Conservation (phyloP, 345 rosid genomes). For the Salix exigua region DNA sequence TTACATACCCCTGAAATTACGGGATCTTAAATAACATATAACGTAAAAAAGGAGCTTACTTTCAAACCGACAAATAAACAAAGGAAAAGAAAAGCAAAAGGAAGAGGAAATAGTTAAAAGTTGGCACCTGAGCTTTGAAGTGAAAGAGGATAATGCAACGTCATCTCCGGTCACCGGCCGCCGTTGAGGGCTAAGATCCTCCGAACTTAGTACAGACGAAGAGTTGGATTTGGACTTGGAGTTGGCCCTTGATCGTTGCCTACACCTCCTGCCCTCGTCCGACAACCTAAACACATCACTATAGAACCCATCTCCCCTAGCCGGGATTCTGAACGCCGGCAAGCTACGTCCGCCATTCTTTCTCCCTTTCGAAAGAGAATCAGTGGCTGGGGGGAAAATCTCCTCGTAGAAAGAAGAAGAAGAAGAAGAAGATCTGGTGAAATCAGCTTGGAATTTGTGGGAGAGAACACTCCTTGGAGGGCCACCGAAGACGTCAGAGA, state of each 20-base stretch:
- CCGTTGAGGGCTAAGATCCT: slow-evolving; percentile 71
- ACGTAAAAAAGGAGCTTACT: neutral
- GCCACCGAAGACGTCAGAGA: slow-evolving; percentile 89
- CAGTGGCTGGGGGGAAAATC: slow-evolving; percentile 49
- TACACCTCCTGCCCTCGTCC: slow-evolving; percentile 34
- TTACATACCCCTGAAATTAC: neutral
- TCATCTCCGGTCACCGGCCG: slow-evolving; percentile 53
- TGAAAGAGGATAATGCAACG: slow-evolving; percentile 60
- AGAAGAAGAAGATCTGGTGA: slow-evolving; percentile 27
- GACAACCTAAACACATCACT: slow-evolving; percentile 56
- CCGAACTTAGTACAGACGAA: slow-evolving; percentile 73
- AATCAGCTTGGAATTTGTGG: slow-evolving; percentile 61
- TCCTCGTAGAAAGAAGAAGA: slow-evolving; percentile 60
- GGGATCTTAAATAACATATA: slow-evolving; percentile 11
- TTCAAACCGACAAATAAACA: neutral
- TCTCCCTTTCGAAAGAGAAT: slow-evolving; percentile 24
- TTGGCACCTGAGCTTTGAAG: slow-evolving; percentile 76
- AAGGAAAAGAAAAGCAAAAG: neutral
- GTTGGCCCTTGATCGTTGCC: slow-evolving; percentile 49
- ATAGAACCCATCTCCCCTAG: slow-evolving; percentile 48
- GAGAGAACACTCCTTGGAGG: slow-evolving; percentile 69
- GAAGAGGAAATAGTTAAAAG: neutral
- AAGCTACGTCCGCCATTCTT: slow-evolving; percentile 39
- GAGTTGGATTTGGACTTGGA: slow-evolving; percentile 66
- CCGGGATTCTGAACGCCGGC: slow-evolving; percentile 70